Evolutionary conservation across 768 basidiomycete species (phyloP).

Genomic region (Hygrophorus pudorinus): DNA sequence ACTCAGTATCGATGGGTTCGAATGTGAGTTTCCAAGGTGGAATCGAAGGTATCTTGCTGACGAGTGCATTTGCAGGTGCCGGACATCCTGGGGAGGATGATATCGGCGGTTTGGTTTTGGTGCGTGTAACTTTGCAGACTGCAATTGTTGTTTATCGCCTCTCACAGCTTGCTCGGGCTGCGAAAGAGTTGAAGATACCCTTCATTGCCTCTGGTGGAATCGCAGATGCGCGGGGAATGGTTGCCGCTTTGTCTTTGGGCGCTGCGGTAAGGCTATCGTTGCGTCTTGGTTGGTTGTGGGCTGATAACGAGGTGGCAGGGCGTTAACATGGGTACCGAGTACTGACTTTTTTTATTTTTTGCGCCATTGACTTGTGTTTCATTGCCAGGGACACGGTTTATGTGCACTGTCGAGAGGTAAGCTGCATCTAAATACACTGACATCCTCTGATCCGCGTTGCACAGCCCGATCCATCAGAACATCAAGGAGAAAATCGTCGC

Average conservation of each 20-base stretch:
- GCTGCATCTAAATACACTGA: slow-evolving; percentile 4
- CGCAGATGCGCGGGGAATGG: slow-evolving; percentile 78
- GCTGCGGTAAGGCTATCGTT: slow-evolving; percentile 46
- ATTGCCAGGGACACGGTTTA: slow-evolving; percentile 66
- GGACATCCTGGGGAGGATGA: slow-evolving; percentile 95
- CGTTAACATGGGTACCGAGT: slow-evolving; percentile 60
- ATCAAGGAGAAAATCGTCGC: slow-evolving; percentile 87
- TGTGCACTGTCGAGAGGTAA: slow-evolving; percentile 82
- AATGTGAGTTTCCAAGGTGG: slow-evolving; percentile 42
- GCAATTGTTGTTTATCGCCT: slow-evolving; percentile 2
- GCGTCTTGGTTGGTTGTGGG: background rate
- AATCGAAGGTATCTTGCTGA: background rate
- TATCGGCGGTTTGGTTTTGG: slow-evolving; percentile 79
- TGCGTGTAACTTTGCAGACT: slow-evolving; percentile 17
- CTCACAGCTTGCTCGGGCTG: slow-evolving; percentile 72
- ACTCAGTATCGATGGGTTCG: slow-evolving; percentile 84
- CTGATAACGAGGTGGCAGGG: slow-evolving; percentile 38
- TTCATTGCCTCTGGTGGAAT: slow-evolving; percentile 90
- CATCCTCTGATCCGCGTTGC: background rate
- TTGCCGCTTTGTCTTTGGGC: slow-evolving; percentile 72
- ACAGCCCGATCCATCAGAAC: slow-evolving; percentile 74
- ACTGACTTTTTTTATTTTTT: background rate
- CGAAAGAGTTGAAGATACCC: slow-evolving; percentile 72
- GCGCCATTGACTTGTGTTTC: background rate
- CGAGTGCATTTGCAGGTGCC: too few relatives aligned